Conservation (phyloP, 2,329 filamentous ascomycete species). For the Metarhizium anisopliae region DNA sequence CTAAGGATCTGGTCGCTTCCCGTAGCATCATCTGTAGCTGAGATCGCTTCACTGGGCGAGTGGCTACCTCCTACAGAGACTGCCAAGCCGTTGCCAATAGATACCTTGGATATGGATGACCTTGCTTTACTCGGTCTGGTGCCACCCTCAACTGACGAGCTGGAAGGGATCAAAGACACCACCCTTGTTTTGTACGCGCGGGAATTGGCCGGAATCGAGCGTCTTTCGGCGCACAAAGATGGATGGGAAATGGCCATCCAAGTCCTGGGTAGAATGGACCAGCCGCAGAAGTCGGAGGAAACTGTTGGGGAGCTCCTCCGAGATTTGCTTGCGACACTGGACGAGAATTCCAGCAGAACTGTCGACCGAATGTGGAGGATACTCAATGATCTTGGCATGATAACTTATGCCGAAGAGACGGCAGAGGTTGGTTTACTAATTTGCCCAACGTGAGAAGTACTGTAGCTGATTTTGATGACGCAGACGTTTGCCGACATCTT, state of each 20-base stretch:
- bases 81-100: slow-evolving; percentile 42
- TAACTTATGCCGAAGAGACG: slow-evolving; percentile 68
- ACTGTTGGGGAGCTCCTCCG: slow-evolving; percentile 65
- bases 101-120: slow-evolving; percentile 72
- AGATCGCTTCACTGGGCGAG: slow-evolving; percentile 72
- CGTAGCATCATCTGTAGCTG: slow-evolving; percentile 67
- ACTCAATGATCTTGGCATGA: slow-evolving; percentile 69
- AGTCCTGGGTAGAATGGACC: slow-evolving; percentile 72
- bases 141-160: slow-evolving; percentile 46
- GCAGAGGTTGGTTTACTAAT: slow-evolving; percentile 59
- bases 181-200: slow-evolving; percentile 70
- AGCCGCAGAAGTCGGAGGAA: slow-evolving; percentile 59
- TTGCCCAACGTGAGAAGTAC: too few relatives aligned
- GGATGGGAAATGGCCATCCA: slow-evolving; percentile 89
- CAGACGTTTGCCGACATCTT: slow-evolving; percentile 79
- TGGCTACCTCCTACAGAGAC: slow-evolving; percentile 56
- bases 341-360: slow-evolving; percentile 58
- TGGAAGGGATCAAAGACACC: slow-evolving; percentile 66
- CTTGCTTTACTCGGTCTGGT: slow-evolving; percentile 71
- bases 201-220: slow-evolving; percentile 48
- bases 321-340: slow-evolving; percentile 51
- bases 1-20: slow-evolving; percentile 74
- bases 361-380: slow-evolving; percentile 77
- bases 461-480: slow-evolving; percentile 15
- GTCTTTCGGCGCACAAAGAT: slow-evolving; percentile 43